Evolutionary conservation across 2,329 filamentous ascomycete species (phyloP).

Genomic region (Tolypocladium guangdongense): DNA sequence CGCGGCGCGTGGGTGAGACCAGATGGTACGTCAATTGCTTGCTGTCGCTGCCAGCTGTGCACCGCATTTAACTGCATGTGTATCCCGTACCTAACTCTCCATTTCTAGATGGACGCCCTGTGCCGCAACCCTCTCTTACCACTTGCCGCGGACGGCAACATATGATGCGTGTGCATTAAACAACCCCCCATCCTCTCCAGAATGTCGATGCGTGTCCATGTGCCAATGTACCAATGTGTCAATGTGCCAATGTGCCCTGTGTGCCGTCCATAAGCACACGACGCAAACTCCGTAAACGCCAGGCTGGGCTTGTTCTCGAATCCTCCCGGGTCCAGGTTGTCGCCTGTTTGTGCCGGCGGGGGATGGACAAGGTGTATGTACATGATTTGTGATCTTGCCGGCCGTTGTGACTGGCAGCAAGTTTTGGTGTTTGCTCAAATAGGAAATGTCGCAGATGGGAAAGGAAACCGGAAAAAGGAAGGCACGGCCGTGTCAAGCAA

Average conservation of each 20-base stretch:
- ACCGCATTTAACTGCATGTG: background rate
- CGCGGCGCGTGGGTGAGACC: background rate
- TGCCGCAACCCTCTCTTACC: background rate
- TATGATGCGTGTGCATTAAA: too few relatives aligned
- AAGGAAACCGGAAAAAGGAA: background rate
- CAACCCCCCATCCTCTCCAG: background rate
- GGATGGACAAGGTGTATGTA: background rate
- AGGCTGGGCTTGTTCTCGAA: constrained; percentile 2
- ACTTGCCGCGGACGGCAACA: background rate
- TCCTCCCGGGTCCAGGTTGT: background rate
- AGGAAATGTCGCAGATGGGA: background rate
- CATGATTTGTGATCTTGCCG: background rate
- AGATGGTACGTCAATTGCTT: background rate
- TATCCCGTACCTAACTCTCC: background rate
- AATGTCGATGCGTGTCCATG: background rate
- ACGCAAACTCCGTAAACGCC: constrained; percentile 4
- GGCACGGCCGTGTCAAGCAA: background rate
- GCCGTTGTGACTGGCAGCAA: background rate
- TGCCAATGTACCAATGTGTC: background rate
- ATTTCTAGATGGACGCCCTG: background rate
- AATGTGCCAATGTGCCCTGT: background rate
- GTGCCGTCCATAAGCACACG: background rate
- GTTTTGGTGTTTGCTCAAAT: background rate
- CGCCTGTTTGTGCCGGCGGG: background rate
- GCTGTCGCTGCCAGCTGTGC: background rate